Base-by-base conservation (phyloP, 371 early-diverging fungal genomes). In the Synchytrium microbalum region DNA sequence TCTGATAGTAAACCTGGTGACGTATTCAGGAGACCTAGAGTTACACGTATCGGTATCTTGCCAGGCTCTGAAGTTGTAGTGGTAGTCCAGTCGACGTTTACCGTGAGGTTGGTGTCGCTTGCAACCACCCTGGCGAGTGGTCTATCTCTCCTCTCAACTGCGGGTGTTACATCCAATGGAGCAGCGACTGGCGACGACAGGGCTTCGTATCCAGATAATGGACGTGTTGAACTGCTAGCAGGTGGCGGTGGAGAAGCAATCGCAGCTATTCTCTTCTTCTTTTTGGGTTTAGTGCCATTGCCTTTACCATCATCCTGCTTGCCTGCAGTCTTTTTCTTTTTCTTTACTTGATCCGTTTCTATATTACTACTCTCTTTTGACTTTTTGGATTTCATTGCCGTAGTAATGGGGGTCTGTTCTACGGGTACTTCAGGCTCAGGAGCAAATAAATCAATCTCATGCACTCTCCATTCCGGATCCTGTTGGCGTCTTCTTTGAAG, bases 241-340 rank as follows among this genome's bases (percentile, higher is more conserved):
- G 38, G 51, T 19, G 33, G 25, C 32, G 23, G 23, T 25, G 29
- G 25, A 13, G 23, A 28, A 13, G 24, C 24, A 29, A 16, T 54
- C 31, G 38, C 54, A 1, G 27, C 62, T 62, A 53, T 32, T 67
- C 59, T 69, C 38, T 69, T 51, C 26, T 69, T 69, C 24, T 54
- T 61, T 38, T 63, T 64, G n/a, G 66, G 58, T 25, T 52, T 59
- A 3, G 26, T 46, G 19, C 0, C 65, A 19, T 23, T 25, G 33
- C 65, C 27, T 0, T 61, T 67, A 2, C 63, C 32, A 0, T 61
- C 72, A 3, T 64, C 66, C 38, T 68, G 66, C 57, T 63, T 68
- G 58, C 70, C 71, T 23, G 54, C 67, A 62, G 59, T 66, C 64
- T 77, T 79, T 52, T 68, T 71, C 53, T 74, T 74, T 65, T 71